Conservation (phyloP, 306 rosid species). For the Vigna nakashimae region DNA sequence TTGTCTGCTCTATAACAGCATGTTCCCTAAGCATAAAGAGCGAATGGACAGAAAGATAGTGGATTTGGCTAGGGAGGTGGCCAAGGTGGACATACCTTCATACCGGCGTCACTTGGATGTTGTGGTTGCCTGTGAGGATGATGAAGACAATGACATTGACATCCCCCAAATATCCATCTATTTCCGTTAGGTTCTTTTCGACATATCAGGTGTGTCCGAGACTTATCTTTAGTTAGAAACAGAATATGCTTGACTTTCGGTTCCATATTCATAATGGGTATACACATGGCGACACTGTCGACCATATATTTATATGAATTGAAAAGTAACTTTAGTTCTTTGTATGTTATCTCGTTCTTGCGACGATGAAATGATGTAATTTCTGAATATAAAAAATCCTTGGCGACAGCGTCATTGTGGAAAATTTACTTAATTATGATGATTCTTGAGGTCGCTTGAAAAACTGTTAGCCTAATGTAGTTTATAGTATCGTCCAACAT, state of each 20-base stretch:
- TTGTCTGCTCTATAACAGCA: slow-evolving; percentile 86
- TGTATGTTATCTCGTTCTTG: slow-evolving; percentile 36
- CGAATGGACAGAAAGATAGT: slow-evolving; percentile 87
- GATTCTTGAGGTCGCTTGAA: no score
- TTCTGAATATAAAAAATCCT: background rate
- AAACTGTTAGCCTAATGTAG: no score
- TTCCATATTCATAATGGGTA: slow-evolving; percentile 35
- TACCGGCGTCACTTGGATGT: slow-evolving; percentile 85
- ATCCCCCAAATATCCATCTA: slow-evolving; percentile 88
- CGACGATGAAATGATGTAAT: background rate
- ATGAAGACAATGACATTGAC: slow-evolving; percentile 88
- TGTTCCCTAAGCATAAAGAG: slow-evolving; percentile 89
- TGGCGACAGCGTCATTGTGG: background rate
- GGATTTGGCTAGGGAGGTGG: slow-evolving; percentile 88
- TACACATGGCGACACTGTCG: slow-evolving; percentile 32
- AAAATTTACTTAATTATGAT: background rate
- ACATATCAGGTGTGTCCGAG: slow-evolving; percentile 38
- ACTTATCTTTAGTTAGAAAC: slow-evolving; percentile 47
- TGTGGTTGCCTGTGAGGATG: slow-evolving; percentile 97
- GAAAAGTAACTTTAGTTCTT: slow-evolving; percentile 31
- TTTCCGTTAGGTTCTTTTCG: slow-evolving; percentile 67
- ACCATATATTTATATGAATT: slow-evolving; percentile 37
- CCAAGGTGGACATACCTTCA: slow-evolving; percentile 77
- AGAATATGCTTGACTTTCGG: slow-evolving; percentile 32
- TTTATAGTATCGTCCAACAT: no score